Evolutionary conservation across 1,284 basidiomycete genomes (phyloP), one percentile per base, ranked within the genome.

Genomic region (Microbotryum silenes-acaulis): DNA sequence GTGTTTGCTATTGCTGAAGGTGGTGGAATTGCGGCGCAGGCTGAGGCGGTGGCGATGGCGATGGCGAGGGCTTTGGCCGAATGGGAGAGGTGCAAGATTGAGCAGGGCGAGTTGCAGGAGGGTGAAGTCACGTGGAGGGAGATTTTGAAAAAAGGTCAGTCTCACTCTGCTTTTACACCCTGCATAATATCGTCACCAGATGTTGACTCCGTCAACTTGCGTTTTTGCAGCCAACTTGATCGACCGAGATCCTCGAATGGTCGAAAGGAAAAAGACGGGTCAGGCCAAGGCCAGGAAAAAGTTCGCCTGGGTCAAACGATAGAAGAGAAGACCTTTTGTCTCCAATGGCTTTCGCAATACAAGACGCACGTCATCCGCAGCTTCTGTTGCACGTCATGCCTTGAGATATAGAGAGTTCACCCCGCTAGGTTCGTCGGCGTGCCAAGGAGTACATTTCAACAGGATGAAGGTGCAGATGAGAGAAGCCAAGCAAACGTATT

Each of bases 281-380:
- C 76, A 85, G 70, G 84, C 86, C 66, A 97, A 97, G 80, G 90
- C 94, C 65, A 85, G 93, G 75, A 93, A 94, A 79, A 81, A 81
- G 87, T 87, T 89, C 73, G 80, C 88, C 68, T 96, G 92, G 91
- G 91, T 96, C 86, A 96, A 93, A 81, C 89, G 92, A 77, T 96
- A 81, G 51, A 67, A 42, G 14, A 42, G 37, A 16, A 42, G 37
- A 6, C 10, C 5, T 42, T 42, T 6, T 16, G 37, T 42, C 16
- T 16, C 37, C 37, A 16, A 18, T 16, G 9, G 5, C 12, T 42
- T 10, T 42, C 37, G 14, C 37, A 42, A 42, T 42, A 42, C 37
- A 42, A 42, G 37, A 42, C 37, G 16, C 10, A 42, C 37, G 4
- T 42, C 37, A 42, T 42, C 37, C 37, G 37, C 37, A 42, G 37